These are phyloP conservation scores for Artemisia argyi DNA, from an alignment of 129 eudicot species.

Conservation along the genomic window DNA sequence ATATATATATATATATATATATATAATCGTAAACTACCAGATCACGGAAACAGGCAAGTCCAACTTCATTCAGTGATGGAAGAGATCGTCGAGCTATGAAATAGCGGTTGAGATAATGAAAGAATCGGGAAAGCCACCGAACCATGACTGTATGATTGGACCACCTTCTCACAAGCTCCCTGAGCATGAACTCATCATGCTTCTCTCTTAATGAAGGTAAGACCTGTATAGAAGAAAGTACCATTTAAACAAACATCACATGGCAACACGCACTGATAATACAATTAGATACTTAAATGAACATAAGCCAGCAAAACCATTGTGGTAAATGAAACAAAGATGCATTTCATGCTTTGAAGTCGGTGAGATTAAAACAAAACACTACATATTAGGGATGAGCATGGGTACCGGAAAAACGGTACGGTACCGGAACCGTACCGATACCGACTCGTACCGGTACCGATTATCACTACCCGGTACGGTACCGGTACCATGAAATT, in stretches of 20 bases:
- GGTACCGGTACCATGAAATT: too few relatives aligned
- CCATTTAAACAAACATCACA: slow-evolving; percentile 1
- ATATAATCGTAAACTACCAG: slow-evolving; percentile 48
- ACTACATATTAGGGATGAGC: too few relatives aligned
- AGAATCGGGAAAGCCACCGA: slow-evolving; percentile 91
- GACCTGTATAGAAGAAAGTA: slow-evolving; percentile 43
- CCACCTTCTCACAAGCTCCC: slow-evolving; percentile 97
- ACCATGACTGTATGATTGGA: slow-evolving; percentile 94
- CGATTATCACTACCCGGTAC: too few relatives aligned
- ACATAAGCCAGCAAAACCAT: neutral
- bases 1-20: too few relatives aligned
- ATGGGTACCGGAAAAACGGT: too few relatives aligned
- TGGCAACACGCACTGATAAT: neutral
- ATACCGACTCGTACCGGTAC: too few relatives aligned
- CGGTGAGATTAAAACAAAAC: neutral
- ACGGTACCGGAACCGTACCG: too few relatives aligned
- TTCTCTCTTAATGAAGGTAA: slow-evolving; percentile 81
- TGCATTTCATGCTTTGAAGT: neutral
- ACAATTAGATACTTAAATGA: neutral
- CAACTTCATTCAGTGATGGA: slow-evolving; percentile 91
- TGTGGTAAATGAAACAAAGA: neutral
- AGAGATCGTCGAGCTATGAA: slow-evolving; percentile 86
- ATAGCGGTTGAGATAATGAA: slow-evolving; percentile 88
- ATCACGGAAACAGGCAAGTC: slow-evolving; percentile 86
- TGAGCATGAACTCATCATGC: slow-evolving; percentile 89